Conservation (phyloP, 805 yeast species). For the Clavispora fructus region DNA sequence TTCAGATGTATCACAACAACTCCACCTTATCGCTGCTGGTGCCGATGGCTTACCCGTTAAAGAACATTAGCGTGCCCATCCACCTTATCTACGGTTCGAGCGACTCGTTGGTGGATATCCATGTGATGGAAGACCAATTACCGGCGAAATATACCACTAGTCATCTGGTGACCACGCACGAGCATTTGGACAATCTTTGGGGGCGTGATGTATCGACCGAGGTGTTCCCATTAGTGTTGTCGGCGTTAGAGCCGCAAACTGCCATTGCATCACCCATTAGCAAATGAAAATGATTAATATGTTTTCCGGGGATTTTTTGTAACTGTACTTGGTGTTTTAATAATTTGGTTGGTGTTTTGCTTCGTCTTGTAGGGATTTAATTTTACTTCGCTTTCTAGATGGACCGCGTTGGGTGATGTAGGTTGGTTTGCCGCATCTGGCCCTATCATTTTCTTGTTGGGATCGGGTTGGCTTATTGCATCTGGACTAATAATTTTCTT, state of each 20-base stretch:
- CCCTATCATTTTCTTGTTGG: too few species aligned
- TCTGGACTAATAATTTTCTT: too few species aligned
- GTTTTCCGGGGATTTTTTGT: too few species aligned
- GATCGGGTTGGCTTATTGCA: too few species aligned
- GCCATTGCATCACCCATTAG: background rate
- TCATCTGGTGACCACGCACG: conserved; percentile 63
- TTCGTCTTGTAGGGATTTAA: too few species aligned
- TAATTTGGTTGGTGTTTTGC: too few species aligned
- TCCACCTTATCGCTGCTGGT: conserved; percentile 20
- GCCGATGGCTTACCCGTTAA: conserved; percentile 36
- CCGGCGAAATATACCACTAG: conserved; percentile 49
- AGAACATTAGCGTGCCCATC: conserved; percentile 55
- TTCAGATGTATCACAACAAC: conserved; percentile 84
- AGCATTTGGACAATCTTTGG: conserved; percentile 90
- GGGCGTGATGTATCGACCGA: conserved; percentile 51
- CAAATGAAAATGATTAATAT: background rate
- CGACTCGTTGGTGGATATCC: conserved; percentile 85
- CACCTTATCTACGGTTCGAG: conserved; percentile 70
- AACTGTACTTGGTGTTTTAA: too few species aligned
- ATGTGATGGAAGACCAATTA: conserved; percentile 62
- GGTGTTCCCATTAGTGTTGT: conserved; percentile 31
- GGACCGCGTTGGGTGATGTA: too few species aligned
- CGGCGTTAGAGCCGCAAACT: conserved; percentile 5
- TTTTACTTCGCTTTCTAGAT: too few species aligned
- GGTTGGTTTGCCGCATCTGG: too few species aligned